Evolutionary conservation across 768 basidiomycete species (phyloP).

Genomic region (Chalciporus piperatus): DNA sequence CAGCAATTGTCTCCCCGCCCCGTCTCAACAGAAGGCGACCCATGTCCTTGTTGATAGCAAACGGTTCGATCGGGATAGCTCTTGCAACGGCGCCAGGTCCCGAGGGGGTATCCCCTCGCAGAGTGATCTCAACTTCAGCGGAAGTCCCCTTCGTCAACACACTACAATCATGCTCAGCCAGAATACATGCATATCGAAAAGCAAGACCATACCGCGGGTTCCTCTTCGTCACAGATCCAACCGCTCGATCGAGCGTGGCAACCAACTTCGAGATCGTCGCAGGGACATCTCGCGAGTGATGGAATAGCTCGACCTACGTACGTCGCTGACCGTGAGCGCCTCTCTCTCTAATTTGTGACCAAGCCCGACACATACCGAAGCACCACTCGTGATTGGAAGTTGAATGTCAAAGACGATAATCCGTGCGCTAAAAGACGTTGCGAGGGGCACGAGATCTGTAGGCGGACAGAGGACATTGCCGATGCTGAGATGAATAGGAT

Average conservation of each 20-base stretch:
- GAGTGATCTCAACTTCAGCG: conserved; percentile 80
- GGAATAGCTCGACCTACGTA: conserved; percentile 83
- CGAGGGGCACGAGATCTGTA: conserved; percentile 69
- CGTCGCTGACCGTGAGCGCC: not conserved
- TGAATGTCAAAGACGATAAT: conserved; percentile 93
- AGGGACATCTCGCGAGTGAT: conserved; percentile 90
- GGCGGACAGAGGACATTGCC: conserved; percentile 88
- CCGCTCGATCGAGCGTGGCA: conserved; percentile 74
- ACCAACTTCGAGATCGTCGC: conserved; percentile 81
- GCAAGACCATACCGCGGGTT: conserved; percentile 65
- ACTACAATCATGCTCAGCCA: conserved; percentile 38
- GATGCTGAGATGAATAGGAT: conserved; percentile 80
- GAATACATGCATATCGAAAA: not conserved
- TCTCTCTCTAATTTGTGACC: not conserved
- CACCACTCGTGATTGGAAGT: conserved; percentile 83
- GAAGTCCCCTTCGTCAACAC: conserved; percentile 83
- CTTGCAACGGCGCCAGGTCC: conserved; percentile 44
- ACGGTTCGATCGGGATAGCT: conserved; percentile 84
- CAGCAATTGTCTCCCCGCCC: conserved; percentile 91
- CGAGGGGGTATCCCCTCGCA: conserved; percentile 57
- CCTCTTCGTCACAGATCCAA: conserved; percentile 67
- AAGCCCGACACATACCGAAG: conserved; percentile 55
- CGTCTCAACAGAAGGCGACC: conserved; percentile 85
- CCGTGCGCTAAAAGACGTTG: conserved; percentile 74
- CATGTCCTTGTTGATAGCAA: conserved; percentile 91